A percentile compares a stretch with the other conserved stretches of the same genome.
Evolutionary conservation across 148 eudicot genomes (phyloP).

Genomic region (Silene uniflora): DNA sequence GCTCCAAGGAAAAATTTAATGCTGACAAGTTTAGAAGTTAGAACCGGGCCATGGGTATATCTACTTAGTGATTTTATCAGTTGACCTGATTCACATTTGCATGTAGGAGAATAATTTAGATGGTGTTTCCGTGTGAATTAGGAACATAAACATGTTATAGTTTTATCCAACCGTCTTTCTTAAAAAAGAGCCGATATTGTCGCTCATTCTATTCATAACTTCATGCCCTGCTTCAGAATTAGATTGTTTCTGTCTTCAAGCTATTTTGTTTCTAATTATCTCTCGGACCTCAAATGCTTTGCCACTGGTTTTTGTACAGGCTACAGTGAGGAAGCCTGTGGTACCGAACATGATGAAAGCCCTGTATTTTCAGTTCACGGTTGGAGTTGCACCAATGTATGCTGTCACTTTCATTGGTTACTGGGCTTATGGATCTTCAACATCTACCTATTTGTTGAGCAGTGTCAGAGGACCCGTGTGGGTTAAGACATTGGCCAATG

Average conservation of each 20-base stretch:
- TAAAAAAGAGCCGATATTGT: too few species aligned
- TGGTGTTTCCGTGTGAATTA: too few species aligned
- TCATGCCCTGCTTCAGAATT: too few species aligned
- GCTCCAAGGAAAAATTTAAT: too few species aligned
- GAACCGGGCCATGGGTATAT: too few species aligned
- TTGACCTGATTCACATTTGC: too few species aligned
- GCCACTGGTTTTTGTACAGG: constrained; percentile 37
- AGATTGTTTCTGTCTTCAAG: not conserved
- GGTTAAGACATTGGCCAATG: constrained; percentile 67
- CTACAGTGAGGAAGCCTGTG: constrained; percentile 82
- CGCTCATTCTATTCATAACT: too few species aligned
- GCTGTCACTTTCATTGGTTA: constrained; percentile 74
- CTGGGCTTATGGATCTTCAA: constrained; percentile 84
- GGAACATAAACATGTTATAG: too few species aligned
- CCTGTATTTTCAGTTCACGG: constrained; percentile 82
- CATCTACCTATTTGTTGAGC: constrained; percentile 64
- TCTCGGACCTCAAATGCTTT: constrained; percentile 5
- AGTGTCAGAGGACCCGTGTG: constrained; percentile 71
- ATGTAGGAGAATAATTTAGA: too few species aligned
- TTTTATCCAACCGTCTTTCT: too few species aligned
- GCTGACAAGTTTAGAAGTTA: too few species aligned
- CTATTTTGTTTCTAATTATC: not conserved
- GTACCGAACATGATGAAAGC: constrained; percentile 94
- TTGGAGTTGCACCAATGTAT: constrained; percentile 77
- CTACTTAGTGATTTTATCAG: too few species aligned